These are phyloP conservation scores for Diaporthe australafricana DNA, from an alignment of 2,329 filamentous ascomycete genomes.

Conservation along the genomic window DNA sequence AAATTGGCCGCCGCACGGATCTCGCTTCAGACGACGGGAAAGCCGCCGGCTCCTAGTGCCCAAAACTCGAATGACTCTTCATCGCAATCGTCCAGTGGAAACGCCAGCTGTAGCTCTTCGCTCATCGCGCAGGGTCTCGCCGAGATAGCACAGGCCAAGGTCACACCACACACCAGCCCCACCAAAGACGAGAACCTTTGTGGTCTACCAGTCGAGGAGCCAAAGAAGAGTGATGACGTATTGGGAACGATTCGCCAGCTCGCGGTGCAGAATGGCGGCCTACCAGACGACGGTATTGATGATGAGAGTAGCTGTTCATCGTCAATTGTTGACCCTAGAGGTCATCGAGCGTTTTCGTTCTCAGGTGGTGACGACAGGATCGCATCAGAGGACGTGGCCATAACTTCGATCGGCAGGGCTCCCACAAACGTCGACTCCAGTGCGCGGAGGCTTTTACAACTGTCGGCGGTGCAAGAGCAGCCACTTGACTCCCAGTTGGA, in stretches of 20 bases:
- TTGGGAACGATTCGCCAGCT: conserved; percentile 31
- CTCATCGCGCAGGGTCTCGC: conserved; percentile 34
- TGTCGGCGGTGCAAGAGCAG: not conserved
- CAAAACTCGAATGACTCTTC: conserved; percentile 21
- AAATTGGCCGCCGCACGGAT: conserved; percentile 25
- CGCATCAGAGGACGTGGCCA: not conserved
- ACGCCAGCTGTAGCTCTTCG: conserved; percentile 27
- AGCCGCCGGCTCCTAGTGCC: not conserved
- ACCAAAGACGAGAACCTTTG: conserved; percentile 28
- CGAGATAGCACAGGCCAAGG: conserved; percentile 18
- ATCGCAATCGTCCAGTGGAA: conserved; percentile 29
- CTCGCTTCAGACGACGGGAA: not conserved
- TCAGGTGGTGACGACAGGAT: not conserved
- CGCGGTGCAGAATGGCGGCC: conserved; percentile 31
- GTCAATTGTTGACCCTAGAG: not conserved
- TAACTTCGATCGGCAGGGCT: not conserved
- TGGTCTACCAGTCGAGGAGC: not conserved
- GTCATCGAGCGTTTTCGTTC: conserved; percentile 15
- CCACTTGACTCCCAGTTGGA: conserved; percentile 3
- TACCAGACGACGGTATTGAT: conserved; percentile 32
- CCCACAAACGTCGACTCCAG: not conserved
- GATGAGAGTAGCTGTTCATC: conserved; percentile 29
- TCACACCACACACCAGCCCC: conserved; percentile 35
- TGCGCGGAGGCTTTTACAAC: not conserved
- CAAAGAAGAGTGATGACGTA: not conserved